A percentile compares a stretch with the other conserved stretches of the same genome.
These are phyloP conservation scores for Apiospora aurea DNA, from an alignment of 2,329 filamentous ascomycete species.

Conservation along the genomic window DNA sequence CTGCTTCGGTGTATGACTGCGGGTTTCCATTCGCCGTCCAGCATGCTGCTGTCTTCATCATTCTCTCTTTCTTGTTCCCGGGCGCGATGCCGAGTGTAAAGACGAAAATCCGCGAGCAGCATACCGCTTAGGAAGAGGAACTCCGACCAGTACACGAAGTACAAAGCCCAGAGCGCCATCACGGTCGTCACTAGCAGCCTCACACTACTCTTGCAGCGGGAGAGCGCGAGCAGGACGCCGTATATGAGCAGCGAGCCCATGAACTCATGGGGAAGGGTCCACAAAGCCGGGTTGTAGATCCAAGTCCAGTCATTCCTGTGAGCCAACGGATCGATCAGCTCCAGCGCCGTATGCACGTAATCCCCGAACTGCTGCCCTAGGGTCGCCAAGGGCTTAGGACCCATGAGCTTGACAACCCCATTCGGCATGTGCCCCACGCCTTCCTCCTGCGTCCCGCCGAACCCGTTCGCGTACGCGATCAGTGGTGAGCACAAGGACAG, in stretches of 20 bases:
- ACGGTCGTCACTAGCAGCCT: conserved; percentile 32
- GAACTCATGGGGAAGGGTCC: conserved; percentile 49
- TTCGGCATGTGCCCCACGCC: conserved; percentile 31
- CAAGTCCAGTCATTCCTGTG: conserved; percentile 25
- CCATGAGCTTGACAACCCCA: conserved; percentile 31
- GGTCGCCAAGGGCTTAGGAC: conserved; percentile 30
- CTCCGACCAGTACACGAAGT: conserved; percentile 37
- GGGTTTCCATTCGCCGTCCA: background rate
- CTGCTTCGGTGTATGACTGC: background rate
- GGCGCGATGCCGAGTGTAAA: conserved; percentile 23
- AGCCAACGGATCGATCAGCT: conserved; percentile 33
- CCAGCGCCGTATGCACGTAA: conserved; percentile 27
- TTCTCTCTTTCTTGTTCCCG: background rate
- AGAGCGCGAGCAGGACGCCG: conserved; percentile 42
- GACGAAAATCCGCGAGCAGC: conserved; percentile 41
- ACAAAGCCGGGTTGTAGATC: conserved; percentile 44
- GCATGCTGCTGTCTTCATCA: background rate
- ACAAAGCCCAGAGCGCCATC: conserved; percentile 36
- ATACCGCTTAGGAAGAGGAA: conserved; percentile 43
- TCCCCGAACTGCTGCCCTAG: conserved; percentile 34
- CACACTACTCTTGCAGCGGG: conserved; percentile 32
- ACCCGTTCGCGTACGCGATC: conserved; percentile 34
- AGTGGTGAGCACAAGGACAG: conserved; percentile 31
- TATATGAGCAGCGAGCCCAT: conserved; percentile 46
- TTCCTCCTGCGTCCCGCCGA: conserved; percentile 22